Percentiles rank a stretch among this genome's conserved stretches.
phyloP scores from a whole-genome alignment of 148 eudicot genomes.

The Spergularia marina region DNA sequence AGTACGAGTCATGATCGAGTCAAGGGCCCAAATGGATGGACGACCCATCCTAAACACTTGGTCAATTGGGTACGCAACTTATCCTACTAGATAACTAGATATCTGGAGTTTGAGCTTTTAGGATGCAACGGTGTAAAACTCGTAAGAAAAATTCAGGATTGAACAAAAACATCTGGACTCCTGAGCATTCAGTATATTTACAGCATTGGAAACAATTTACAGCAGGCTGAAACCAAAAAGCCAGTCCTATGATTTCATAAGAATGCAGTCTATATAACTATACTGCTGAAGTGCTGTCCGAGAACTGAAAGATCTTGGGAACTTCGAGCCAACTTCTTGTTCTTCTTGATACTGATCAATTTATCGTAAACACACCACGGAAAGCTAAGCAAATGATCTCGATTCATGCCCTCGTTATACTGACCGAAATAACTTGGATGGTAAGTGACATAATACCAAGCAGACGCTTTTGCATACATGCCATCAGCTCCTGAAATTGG shows the following conservation, averaged over 20 bases:
- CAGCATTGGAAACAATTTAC: background rate
- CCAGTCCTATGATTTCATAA: background rate
- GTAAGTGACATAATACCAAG: slow-evolving; percentile 67
- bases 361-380: slow-evolving; percentile 63
- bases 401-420: slow-evolving; percentile 38
- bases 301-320: slow-evolving; percentile 21
- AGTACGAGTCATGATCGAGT: no score
- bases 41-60: no score
- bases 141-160: no score
- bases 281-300: slow-evolving; percentile 16
- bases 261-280: slow-evolving; percentile 20
- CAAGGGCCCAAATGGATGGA: no score
- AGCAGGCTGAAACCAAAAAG: background rate
- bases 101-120: no score
- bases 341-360: slow-evolving; percentile 48
- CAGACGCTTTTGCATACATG: slow-evolving; percentile 53
- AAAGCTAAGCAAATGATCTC: slow-evolving; percentile 52
- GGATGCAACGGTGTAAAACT: no score
- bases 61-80: no score
- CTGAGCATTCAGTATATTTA: background rate
- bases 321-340: slow-evolving; percentile 14
- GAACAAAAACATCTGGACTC: background rate
- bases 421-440: slow-evolving; percentile 42
- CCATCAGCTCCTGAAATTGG: slow-evolving; percentile 2
- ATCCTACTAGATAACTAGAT: no score